Evolutionary conservation across 371 early-diverging fungal species (phyloP), one percentile per base, ranked within the genome.

Genomic region (Paraphysoderma sedebokerense): DNA sequence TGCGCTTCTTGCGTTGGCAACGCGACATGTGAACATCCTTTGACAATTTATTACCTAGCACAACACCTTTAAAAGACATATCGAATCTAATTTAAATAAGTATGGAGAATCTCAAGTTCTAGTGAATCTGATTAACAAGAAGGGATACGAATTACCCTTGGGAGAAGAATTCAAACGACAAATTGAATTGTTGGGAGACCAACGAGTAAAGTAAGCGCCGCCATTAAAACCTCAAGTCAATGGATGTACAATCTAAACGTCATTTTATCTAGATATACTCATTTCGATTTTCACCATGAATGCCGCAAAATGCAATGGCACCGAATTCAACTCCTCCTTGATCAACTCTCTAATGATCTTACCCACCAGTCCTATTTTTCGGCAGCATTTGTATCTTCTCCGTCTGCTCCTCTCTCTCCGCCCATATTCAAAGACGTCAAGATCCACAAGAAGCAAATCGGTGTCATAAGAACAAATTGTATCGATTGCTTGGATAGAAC

Each of bases 401-500:
- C 12, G 5, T 12, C 39, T 45, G 3, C 30, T 33, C 13, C 35
- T 22, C 17, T 11, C 12, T 12, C 24, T 23, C n/a, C 5, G 3
- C 2, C 32, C 45, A 8, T 7, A n/a, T n/a, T n/a, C n/a, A n/a
- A 44, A 44, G 44, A 59, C 19, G 51, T 60, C 13, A 30, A 30
- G 24, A 53, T 74, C 2, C 57, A 50, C 27, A 64, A 68, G 32
- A 57, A 50, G 30, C 98, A 99, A 53, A 62, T 63, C 2, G 84
- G 86, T 2, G 82, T 97, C 11, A 67, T 93, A 8, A 81, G 99
- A 47, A 86, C 96, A 8, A 99, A 99, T 62, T 99, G 99, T 61
- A 96, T 99, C 81, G 99, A 99, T 67, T 99, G 98, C 55, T 67
- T 99, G 41, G 99, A 99, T 65, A 77, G 99, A 55, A 99, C 99